A percentile compares a stretch with the other conserved stretches of the same genome.
Conservation (phyloP, 2,329 filamentous ascomycete species). For the Sphaerulina populicola region DNA sequence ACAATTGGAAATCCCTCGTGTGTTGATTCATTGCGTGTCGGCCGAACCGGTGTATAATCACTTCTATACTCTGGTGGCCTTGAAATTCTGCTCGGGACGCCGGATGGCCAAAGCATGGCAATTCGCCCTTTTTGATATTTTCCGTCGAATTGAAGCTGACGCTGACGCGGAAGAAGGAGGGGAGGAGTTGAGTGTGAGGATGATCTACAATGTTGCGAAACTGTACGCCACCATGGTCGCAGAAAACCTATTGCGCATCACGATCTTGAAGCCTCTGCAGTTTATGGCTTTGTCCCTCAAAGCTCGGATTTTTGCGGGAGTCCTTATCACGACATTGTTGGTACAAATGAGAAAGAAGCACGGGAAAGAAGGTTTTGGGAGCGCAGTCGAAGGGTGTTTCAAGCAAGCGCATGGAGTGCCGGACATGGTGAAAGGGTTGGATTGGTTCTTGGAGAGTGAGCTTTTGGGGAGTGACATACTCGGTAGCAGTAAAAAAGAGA, state of each 20-base stretch:
- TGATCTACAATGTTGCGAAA: constrained; percentile 60
- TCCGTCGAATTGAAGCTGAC: constrained; percentile 60
- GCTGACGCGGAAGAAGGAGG: constrained; percentile 45
- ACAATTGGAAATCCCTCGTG: constrained; percentile 75
- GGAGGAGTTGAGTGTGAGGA: constrained; percentile 46
- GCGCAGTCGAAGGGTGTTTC: constrained; percentile 58
- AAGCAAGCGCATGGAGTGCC: constrained; percentile 54
- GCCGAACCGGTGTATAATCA: constrained; percentile 81
- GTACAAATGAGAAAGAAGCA: constrained; percentile 43
- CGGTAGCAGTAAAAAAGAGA: constrained; percentile 44
- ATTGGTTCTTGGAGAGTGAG: constrained; percentile 70
- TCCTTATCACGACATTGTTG: constrained; percentile 68
- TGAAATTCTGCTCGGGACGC: constrained; percentile 63
- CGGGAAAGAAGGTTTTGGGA: constrained; percentile 39
- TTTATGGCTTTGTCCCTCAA: constrained; percentile 68
- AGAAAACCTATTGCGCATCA: constrained; percentile 51
- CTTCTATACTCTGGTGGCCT: constrained; percentile 82
- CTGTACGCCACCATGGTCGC: constrained; percentile 57
- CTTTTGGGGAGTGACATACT: constrained; percentile 56
- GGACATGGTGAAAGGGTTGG: constrained; percentile 63
- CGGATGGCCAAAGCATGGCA: constrained; percentile 77
- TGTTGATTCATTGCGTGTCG: constrained; percentile 78
- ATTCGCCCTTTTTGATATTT: constrained; percentile 76
- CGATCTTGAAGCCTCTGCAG: constrained; percentile 60
- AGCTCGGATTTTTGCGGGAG: constrained; percentile 69